Base-by-base conservation (phyloP, 768 basidiomycete genomes). In the Coprinopsis sp. region DNA sequence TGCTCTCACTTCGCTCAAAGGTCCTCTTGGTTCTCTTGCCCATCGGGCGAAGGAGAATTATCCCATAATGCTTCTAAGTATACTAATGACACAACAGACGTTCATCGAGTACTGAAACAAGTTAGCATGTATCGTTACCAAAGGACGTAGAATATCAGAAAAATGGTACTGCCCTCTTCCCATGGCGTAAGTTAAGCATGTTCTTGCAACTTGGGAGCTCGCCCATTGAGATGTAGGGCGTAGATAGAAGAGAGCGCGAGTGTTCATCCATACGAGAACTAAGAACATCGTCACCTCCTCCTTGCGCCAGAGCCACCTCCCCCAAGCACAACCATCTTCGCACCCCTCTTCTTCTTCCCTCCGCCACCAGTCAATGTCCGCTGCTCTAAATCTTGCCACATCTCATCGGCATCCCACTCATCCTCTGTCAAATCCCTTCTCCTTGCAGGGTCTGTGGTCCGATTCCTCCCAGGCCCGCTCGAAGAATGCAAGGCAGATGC, bases 371-470 rank as follows among this genome's bases (percentile, higher is more conserved):
- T 42, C 6, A 44, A 37, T 43, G 62, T 67, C 47, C 71, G 65
- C 55, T 78, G 74, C 65, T 91, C 86, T 19, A 91, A 68, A 56
- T 91, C 90, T 58, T 88, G 83, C 82, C 86, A 91, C 19, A 84
- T 84, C 34, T 73, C 73, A 54, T 89, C 88, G 36, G 90, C 64
- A 56, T 88, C 87, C 83, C 81, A 87, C 50, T 84, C 87, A 52
- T 87, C 85, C 50, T 72, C 71, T 5, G 59, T 60, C 21, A 61
- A 66, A 43, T 67, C 63, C 37, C 58, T 54, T 21, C 65, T 61
- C 50, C 60, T 61, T 39, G 40, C 40, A 29, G 60, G 63, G 40
- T 61, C 64, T 33, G 55, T 54, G n/a, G 60, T 33, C 25, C 56
- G 51, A 21, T 52, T 37, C 11, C 55, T 59, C 11, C 56, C 50